Conservation (phyloP, 1,139 yeast genomes). For the Citeromyces hawaiiensis region DNA sequence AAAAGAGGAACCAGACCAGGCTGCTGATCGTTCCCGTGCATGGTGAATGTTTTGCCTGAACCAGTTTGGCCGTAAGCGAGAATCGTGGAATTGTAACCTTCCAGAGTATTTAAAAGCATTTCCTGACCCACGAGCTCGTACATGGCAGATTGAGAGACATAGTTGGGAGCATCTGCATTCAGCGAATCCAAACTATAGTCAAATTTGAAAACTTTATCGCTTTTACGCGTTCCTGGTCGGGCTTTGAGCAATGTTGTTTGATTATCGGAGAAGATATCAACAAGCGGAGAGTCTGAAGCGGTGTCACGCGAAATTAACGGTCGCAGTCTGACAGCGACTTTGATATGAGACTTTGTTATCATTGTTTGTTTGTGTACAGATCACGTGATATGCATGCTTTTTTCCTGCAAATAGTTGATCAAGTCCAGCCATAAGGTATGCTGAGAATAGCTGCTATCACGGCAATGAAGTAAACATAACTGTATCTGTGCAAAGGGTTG, state of each 20-base stretch:
- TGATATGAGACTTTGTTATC: slow-evolving; percentile 6
- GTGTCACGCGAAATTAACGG: slow-evolving; percentile 8
- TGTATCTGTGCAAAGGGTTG: no score
- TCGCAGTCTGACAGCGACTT: slow-evolving; percentile 12
- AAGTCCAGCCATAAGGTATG: no score
- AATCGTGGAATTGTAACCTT: slow-evolving; percentile 64
- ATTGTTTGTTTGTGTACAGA: neutral
- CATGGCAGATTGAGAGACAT: slow-evolving; percentile 33
- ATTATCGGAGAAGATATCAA: slow-evolving; percentile 1
- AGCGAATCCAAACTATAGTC: slow-evolving; percentile 53
- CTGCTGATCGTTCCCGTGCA: slow-evolving; percentile 41
- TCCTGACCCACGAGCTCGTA: slow-evolving; percentile 43
- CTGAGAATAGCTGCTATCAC: no score
- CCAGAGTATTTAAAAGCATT: slow-evolving; percentile 46
- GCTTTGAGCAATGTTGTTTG: slow-evolving; percentile 2
- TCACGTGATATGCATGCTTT: neutral
- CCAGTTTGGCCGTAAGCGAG: slow-evolving; percentile 77
- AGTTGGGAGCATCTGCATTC: slow-evolving; percentile 20
- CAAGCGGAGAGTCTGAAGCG: neutral
- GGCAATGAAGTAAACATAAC: no score
- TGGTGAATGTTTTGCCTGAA: slow-evolving; percentile 59
- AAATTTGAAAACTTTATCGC: slow-evolving; percentile 28
- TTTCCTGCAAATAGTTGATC: no score
- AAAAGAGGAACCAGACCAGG: slow-evolving; percentile 53
- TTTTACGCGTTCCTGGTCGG: slow-evolving; percentile 4